Evolutionary conservation across 176 grass and related monocot genomes (phyloP), one percentile per base, ranked within the genome.

Genomic region (Ananas comosus): DNA sequence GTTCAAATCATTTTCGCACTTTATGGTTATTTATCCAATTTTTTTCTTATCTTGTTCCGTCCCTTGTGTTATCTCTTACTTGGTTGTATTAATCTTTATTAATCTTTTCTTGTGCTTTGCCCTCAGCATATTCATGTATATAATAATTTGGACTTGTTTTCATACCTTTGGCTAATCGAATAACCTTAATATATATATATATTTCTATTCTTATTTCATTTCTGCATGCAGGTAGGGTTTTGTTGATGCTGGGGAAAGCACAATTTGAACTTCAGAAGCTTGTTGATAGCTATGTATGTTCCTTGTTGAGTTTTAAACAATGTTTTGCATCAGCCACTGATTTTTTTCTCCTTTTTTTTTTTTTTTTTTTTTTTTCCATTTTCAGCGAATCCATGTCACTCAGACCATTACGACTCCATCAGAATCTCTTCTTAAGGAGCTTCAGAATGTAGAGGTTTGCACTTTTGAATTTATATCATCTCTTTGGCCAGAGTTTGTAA

Each of bases 271-370:
- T 99, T 80, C 89, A 82, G 76, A 99, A 93, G 72, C 86, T 91
- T 91, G 77, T 99, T 50, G 78, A 99, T 88, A 88, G 87, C 76
- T 99, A 99, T 88, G 94, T 99, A 83, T 88, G 94, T 93, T 90
- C 56, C 58, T 53, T 71, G n/a, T 70, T 85, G 2, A 51, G 21
- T 61, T 61, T 61, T 61, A 61, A 10, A n/a, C 17, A 18, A 61
- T 61, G 56, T 61, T 61, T 61, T 19, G 21, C 17, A 10, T 61
- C n/a, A 22, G 21, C 13, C 21, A 10, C 10, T 22, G 2, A 61
- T 42, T 42, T 42, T 61, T 18, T n/a, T 13, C 13, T 59, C 22
- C 2, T 17, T 12, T 53, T 75, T 66, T 63, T 51, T 10, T 17
- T 12, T 53, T 75, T 66, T 63, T 51, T n/a, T 10, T 17, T 12